A percentile compares a stretch with the other conserved stretches of the same genome.
Conservation (phyloP, 495 filamentous ascomycete species). For the Penicillium flavigenum region DNA sequence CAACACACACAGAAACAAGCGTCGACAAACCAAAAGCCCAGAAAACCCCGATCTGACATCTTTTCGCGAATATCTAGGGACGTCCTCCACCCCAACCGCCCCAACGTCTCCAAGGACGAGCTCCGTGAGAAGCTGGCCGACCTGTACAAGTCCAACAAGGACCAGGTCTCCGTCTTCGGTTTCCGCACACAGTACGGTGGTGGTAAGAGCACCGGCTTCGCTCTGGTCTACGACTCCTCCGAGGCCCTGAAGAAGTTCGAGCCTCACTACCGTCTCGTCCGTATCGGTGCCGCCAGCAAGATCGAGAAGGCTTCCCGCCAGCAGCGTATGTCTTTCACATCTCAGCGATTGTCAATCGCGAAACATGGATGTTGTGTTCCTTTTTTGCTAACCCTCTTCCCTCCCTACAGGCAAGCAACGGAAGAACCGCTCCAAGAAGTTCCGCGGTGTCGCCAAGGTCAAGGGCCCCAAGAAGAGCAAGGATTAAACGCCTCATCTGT, state of each 20-base stretch:
- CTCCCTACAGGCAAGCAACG: slow-evolving; percentile 89
- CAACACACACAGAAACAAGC: slow-evolving; percentile 10
- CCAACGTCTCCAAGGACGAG: slow-evolving; percentile 98
- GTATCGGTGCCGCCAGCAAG: slow-evolving; percentile 87
- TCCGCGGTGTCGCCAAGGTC: slow-evolving; percentile 86
- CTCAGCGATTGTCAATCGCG: background rate
- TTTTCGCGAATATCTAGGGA: slow-evolving; percentile 59
- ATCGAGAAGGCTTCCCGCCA: slow-evolving; percentile 95
- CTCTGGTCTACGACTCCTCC: slow-evolving; percentile 93
- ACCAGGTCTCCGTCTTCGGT: slow-evolving; percentile 94
- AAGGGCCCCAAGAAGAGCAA: slow-evolving; percentile 81
- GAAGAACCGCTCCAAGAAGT: slow-evolving; percentile 99
- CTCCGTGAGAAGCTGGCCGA: slow-evolving; percentile 91
- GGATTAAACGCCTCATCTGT: slow-evolving; percentile 42
- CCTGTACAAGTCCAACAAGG: slow-evolving; percentile 97
- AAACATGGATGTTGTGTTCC: background rate
- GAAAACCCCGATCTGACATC: slow-evolving; percentile 28
- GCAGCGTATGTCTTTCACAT: slow-evolving; percentile 76
- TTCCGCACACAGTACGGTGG: slow-evolving; percentile 99
- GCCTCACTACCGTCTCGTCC: slow-evolving; percentile 93
- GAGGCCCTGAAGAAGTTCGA: slow-evolving; percentile 99
- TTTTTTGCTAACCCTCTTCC: slow-evolving; percentile 7
- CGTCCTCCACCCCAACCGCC: slow-evolving; percentile 96
- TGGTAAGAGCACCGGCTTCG: slow-evolving; percentile 99
- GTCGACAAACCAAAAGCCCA: background rate